Conservation (phyloP, 495 filamentous ascomycete genomes). For the Penicillium simplicissimum region DNA sequence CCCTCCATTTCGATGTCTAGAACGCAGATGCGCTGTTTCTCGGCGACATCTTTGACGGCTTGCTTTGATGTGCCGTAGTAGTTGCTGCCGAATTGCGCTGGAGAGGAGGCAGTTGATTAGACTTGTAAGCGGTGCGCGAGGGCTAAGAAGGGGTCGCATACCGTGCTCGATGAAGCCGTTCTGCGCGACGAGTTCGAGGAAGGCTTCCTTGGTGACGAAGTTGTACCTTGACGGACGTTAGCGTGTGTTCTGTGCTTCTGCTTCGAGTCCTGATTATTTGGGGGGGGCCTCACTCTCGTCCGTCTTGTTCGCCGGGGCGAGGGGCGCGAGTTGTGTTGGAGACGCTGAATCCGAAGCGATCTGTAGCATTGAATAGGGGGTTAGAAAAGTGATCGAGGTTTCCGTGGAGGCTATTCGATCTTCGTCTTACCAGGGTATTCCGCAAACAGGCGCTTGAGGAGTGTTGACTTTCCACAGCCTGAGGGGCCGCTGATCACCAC, state of each 20-base stretch:
- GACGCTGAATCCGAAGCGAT: slow-evolving; percentile 3
- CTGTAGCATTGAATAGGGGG: not conserved
- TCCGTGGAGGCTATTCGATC: not conserved
- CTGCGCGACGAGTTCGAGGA: slow-evolving; percentile 64
- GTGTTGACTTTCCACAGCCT: slow-evolving; percentile 85
- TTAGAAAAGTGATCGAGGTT: not conserved
- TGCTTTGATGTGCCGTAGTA: slow-evolving; percentile 80
- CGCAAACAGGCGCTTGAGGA: slow-evolving; percentile 71
- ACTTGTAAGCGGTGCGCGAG: not conserved
- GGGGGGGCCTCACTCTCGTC: slow-evolving; percentile 33
- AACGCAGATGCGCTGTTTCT: slow-evolving; percentile 51
- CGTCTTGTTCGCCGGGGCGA: slow-evolving; percentile 72
- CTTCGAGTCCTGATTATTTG: not conserved
- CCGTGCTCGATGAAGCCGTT: slow-evolving; percentile 84
- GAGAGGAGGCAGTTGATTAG: not conserved
- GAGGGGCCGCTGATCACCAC: slow-evolving; percentile 86
- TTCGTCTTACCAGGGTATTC: slow-evolving; percentile 71
- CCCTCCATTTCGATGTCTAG: slow-evolving; percentile 96
- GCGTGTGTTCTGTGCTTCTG: not conserved
- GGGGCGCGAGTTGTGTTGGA: slow-evolving; percentile 75
- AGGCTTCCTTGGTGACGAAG: slow-evolving; percentile 69
- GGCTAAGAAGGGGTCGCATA: not conserved
- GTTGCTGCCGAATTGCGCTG: slow-evolving; percentile 77
- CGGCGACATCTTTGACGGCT: slow-evolving; percentile 72
- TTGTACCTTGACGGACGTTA: slow-evolving; percentile 63